Evolutionary conservation across 192 early-diverging fungal genomes (phyloP).

Genomic region (Coemansia sp.): DNA sequence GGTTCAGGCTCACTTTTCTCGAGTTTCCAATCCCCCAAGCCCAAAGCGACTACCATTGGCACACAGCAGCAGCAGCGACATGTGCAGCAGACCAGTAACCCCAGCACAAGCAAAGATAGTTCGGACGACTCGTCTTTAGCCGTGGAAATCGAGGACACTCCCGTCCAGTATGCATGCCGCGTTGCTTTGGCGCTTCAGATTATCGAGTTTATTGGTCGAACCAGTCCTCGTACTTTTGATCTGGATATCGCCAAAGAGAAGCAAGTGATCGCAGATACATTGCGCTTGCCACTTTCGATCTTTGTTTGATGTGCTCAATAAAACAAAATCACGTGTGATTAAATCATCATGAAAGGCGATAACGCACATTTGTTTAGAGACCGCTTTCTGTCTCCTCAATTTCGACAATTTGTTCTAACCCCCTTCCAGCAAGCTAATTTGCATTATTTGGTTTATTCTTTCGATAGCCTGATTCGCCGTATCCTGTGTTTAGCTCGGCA

Average conservation of each 20-base stretch:
- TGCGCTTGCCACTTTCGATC: slow-evolving; percentile 28
- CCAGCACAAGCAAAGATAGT: not conserved
- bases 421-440: not conserved
- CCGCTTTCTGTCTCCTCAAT: no score
- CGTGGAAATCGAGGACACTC: slow-evolving; percentile 51
- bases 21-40: not conserved
- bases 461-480: no score
- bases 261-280: slow-evolving; percentile 25
- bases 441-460: not conserved
- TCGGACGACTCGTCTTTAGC: slow-evolving; percentile 18
- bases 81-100: no score
- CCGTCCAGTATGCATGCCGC: slow-evolving; percentile 49
- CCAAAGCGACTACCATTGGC: not conserved
- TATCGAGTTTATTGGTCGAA: slow-evolving; percentile 26
- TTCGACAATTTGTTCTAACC: no score
- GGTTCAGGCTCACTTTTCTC: slow-evolving; percentile 37
- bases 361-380: slow-evolving; percentile 1
- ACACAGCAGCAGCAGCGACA: slow-evolving; percentile 6
- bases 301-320: slow-evolving; percentile 5
- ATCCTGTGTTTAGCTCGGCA: not conserved
- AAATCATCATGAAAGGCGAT: not conserved
- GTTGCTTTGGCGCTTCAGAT: slow-evolving; percentile 50
- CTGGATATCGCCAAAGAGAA: slow-evolving; percentile 29
- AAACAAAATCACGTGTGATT: not conserved
- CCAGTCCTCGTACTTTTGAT: slow-evolving; percentile 4